Base-by-base conservation (phyloP, 164 flowering plant genomes). In the Euptelea pleiosperma region DNA sequence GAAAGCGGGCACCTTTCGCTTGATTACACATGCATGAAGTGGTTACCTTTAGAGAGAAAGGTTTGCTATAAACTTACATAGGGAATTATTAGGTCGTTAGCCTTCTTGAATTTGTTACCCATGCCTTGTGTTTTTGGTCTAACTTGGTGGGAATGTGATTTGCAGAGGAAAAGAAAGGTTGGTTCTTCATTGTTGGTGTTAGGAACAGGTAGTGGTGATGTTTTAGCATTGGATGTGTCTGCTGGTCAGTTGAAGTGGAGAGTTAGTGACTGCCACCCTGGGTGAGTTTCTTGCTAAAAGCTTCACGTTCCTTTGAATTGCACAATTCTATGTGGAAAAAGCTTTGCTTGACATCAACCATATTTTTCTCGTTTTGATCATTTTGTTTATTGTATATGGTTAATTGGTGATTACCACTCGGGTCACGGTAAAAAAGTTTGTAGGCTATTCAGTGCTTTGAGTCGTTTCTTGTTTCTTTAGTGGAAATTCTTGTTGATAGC, bases 171-270 rank as follows among this genome's bases (percentile, higher is more conserved):
- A 70, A 79, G 81, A 65, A 87, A 78, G 69, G 70, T 64, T n/a
- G 78, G 71, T n/a, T 50, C 26, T 47, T 82, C 86, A 0, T 57
- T 86, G 21, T 58, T 93, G 42, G 77, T 86, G 21, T 58, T 88
- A 64, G 98, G 98, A 72, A 93, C 95, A 0, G 97, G 97, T 7
- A 68, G 89, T 62, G 97, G 98, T 48, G 97, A 90, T 70, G 82
- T 90, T 60, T 60, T 93, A 51, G 98, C 97, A 16, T 56, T 90
- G 64, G 97, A 90, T 79, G 88, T 90, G 3, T 67, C 86, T 44
- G 79, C 80, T 49, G 97, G 97, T 63, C 82, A 81, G 47, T 70
- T 93, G 75, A 87, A 82, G 61, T 93, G 97, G 97, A 82, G 71
- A 37, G 64, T 76, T 37, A 76, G 63, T 68, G 94, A 87, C 62